A percentile compares a stretch with the other conserved stretches of the same genome.
Evolutionary conservation across 1,284 basidiomycete species (phyloP).

Genomic region (Exsudoporus floridanus): DNA sequence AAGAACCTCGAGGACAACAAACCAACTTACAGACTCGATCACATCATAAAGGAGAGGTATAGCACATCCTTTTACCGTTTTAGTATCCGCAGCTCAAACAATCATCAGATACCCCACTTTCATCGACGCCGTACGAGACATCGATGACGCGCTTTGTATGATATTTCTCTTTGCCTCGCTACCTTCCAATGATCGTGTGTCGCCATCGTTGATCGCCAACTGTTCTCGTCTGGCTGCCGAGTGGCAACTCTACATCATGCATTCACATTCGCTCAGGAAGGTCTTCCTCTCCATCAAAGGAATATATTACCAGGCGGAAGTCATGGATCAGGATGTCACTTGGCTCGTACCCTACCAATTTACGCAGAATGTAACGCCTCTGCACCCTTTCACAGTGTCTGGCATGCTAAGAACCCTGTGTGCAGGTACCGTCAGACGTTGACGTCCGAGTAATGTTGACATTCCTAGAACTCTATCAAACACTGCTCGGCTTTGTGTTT

Average conservation of each 20-base stretch:
- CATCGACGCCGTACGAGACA: slow-evolving; percentile 91
- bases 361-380: slow-evolving; percentile 79
- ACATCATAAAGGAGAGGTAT: slow-evolving; percentile 97
- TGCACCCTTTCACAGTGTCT: background rate
- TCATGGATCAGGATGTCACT: slow-evolving; percentile 89
- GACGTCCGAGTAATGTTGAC: slow-evolving; percentile 99
- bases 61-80: background rate
- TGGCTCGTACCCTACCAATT: slow-evolving; percentile 99
- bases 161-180: slow-evolving; percentile 90
- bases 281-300: slow-evolving; percentile 98
- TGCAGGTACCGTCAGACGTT: slow-evolving; percentile 90
- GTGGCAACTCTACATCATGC: slow-evolving; percentile 97
- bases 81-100: background rate
- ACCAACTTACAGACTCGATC: slow-evolving; percentile 87
- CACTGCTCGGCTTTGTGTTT: slow-evolving; percentile 91
- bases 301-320: slow-evolving; percentile 96
- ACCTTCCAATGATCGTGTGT: slow-evolving; percentile 80
- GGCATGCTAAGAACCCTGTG: slow-evolving; percentile 12
- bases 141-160: slow-evolving; percentile 97
- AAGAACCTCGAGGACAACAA: slow-evolving; percentile 94
- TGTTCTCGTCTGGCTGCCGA: slow-evolving; percentile 87
- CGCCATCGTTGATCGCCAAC: slow-evolving; percentile 85
- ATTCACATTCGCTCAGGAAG: slow-evolving; percentile 83
- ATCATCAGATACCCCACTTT: slow-evolving; percentile 89
- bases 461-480: slow-evolving; percentile 98